Base-by-base conservation (phyloP, 768 basidiomycete species). In the Mycena venus region DNA sequence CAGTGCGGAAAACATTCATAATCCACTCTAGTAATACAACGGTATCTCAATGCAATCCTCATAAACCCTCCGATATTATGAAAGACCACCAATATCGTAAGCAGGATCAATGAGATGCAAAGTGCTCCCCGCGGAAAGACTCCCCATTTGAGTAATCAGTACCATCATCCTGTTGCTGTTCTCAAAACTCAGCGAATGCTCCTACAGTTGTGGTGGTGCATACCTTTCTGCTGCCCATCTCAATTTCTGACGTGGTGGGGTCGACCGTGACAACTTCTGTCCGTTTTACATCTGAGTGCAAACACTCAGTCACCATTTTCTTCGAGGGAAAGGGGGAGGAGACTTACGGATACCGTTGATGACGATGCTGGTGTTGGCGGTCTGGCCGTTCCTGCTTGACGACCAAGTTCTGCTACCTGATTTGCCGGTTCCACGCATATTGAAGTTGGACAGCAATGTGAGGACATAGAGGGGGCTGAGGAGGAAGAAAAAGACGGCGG, bases 401-500 rank as follows among this genome's bases (percentile, higher is more conserved):
- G 65, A 56, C 53, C 51, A 56, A 4, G n/a, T 36, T 36, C 65
- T 38, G 34, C 56, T 68, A 11, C 67, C 67, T 3, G 56, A 58
- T 23, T 12, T 42, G 7, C 11, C 21, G 42, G 3, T 12, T 47
- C 21, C 23, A 2, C 64, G 64, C 25, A 55, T 6, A 34, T 55
- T 66, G 51, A 66, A 55, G 64, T 66, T 66, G 23, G 49, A 66
- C n/a, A 66, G 51, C 15, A 66, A 36, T 4, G 64, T 55, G 51
- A 66, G 51, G 23, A 66, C 36, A 25, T 66, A 66, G 34, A 66
- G 51, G 0, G 64, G 64, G 34, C 36, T 51, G 25, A 66, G 64
- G 8, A 53, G 34, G 51, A 55, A 66, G 36, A 25, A 38, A 36
- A 66, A 66, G 7, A 65, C 19, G 10, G 64, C 17, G 49, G 47